A percentile compares a stretch with the other conserved stretches of the same genome.
These are phyloP conservation scores for Coemansia sp. DNA, from an alignment of 192 early-diverging fungal species.

Conservation along the genomic window DNA sequence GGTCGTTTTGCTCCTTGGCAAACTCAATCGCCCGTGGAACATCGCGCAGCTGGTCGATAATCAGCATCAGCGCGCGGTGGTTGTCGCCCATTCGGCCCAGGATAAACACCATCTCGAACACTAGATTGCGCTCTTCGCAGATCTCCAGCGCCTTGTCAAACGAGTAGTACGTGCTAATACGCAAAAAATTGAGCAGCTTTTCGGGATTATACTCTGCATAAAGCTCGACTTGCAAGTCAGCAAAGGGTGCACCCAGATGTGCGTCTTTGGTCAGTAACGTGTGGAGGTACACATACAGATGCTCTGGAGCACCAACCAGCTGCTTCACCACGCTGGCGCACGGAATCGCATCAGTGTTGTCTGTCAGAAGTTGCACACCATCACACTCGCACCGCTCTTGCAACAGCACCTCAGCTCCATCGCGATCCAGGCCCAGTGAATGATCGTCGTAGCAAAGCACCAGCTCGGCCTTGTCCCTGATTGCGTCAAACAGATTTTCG, in stretches of 20 bases:
- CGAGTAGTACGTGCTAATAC: conserved; percentile 73
- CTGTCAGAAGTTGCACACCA: conserved; percentile 80
- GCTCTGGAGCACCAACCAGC: conserved; percentile 59
- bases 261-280: conserved; percentile 64
- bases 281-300: conserved; percentile 89
- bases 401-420: conserved; percentile 12
- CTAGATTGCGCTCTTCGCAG: conserved; percentile 82
- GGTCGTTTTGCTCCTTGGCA: conserved; percentile 96
- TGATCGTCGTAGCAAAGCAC: conserved; percentile 82
- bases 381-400: conserved; percentile 48
- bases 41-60: conserved; percentile 86
- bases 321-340: conserved; percentile 68
- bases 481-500: conserved; percentile 77
- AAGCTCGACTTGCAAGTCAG: conserved; percentile 79
- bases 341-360: conserved; percentile 80
- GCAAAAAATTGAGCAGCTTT: conserved; percentile 81
- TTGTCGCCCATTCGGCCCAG: conserved; percentile 98
- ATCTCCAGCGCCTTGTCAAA: conserved; percentile 69
- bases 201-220: conserved; percentile 85
- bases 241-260: conserved; percentile 69
- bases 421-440: conserved; percentile 14
- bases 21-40: conserved; percentile 97
- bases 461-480: conserved; percentile 76
- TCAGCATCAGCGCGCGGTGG: conserved; percentile 86
- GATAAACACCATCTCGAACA: conserved; percentile 97